A percentile compares a stretch with the other conserved stretches of the same genome.
Conservation (phyloP, 345 rosid genomes). For the Eucalyptus regnans region DNA sequence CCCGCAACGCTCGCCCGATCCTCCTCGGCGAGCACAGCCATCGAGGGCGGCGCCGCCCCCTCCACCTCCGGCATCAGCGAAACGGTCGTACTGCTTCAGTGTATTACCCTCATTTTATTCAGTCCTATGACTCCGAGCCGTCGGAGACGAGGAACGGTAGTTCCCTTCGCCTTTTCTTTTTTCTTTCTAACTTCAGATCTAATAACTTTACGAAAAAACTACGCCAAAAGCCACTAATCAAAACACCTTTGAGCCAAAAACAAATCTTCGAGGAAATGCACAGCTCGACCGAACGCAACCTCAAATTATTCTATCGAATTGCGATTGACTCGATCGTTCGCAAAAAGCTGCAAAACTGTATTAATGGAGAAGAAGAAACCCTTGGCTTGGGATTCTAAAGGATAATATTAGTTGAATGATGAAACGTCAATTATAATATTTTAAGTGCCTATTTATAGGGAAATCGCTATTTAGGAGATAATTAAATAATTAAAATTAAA, state of each 20-base stretch:
- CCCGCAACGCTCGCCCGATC: neutral
- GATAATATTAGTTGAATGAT: too few species aligned
- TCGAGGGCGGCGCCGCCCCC: rapidly evolving
- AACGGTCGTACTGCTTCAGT: rapidly evolving
- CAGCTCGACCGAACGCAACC: rapidly evolving
- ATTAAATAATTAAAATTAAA: too few species aligned
- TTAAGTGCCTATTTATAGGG: rapidly evolving
- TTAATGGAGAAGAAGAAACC: too few species aligned
- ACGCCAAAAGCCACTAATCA: too few species aligned
- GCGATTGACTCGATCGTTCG: neutral
- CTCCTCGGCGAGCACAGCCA: neutral
- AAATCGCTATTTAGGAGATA: rapidly evolving
- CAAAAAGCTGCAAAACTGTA: neutral
- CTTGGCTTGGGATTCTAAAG: too few species aligned
- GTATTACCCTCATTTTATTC: neutral
- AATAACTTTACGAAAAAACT: neutral
- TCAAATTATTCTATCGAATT: neutral
- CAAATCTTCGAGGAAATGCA: too few species aligned
- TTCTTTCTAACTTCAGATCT: neutral
- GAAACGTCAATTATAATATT: rapidly evolving
- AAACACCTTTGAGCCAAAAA: too few species aligned
- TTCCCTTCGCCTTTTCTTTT: neutral
- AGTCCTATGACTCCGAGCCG: neutral
- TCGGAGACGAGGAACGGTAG: neutral
- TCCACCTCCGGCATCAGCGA: neutral